phyloP scores from a whole-genome alignment of 768 basidiomycete genomes.

The Tubosaeta sp. region DNA sequence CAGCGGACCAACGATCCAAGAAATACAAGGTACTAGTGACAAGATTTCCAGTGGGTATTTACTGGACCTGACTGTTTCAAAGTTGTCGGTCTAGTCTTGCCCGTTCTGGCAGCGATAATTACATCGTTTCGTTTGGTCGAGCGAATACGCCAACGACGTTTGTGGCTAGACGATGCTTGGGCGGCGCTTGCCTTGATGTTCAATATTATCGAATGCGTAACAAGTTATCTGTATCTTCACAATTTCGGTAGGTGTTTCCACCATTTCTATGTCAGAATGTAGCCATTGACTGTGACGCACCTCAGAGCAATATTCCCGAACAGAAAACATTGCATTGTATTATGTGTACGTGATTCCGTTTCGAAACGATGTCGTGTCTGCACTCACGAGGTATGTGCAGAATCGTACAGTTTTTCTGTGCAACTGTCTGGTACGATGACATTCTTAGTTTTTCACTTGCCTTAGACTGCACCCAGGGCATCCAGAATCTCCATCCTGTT shows the following conservation, averaged over 20 bases:
- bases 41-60: not conserved
- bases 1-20: conserved; percentile 2
- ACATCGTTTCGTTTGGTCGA: not conserved
- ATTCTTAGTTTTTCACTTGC: not conserved
- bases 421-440: not conserved
- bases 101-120: not conserved
- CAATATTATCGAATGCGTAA: not conserved
- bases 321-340: not conserved
- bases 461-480: not conserved
- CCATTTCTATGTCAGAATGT: not conserved
- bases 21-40: not conserved
- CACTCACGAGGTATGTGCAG: not conserved
- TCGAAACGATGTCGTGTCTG: not conserved
- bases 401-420: not conserved
- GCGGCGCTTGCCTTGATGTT: not conserved
- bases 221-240: not conserved
- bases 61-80: not conserved
- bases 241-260: not conserved
- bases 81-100: not conserved
- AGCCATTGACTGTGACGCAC: not conserved
- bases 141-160: not conserved
- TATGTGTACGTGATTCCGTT: not conserved
- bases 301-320: not conserved
- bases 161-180: not conserved
- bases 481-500: conserved; percentile 5